These are phyloP conservation scores for Thraustochytrium striatum DNA, from an alignment of 352 stramenopile genomes.

Conservation along the genomic window DNA sequence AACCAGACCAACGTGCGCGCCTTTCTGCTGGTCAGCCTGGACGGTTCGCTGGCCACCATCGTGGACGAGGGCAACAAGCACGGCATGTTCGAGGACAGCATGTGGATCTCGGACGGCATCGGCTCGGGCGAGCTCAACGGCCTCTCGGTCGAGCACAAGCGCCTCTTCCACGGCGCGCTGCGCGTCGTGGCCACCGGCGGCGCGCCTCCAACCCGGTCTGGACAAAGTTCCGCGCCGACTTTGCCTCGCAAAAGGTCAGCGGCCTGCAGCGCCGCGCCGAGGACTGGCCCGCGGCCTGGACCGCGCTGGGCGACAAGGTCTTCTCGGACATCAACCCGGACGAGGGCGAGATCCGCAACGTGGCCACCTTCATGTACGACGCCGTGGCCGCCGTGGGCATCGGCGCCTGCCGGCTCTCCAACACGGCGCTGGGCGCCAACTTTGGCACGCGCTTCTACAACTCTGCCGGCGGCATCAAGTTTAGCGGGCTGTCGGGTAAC, in stretches of 20 bases:
- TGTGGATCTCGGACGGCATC: conserved; percentile 28
- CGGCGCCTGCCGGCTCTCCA: neutral
- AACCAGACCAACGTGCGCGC: neutral
- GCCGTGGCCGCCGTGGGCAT: neutral
- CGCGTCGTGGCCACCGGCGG: neutral
- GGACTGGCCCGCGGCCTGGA: neutral
- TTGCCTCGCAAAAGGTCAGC: too few species aligned
- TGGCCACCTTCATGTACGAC: neutral
- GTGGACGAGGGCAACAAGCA: neutral
- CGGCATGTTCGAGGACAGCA: conserved; percentile 25
- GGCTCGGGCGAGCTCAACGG: conserved; percentile 20
- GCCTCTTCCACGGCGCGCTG: neutral
- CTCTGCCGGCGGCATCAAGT: too few species aligned
- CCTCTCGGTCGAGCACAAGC: neutral
- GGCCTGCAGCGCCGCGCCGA: neutral
- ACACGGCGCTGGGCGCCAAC: neutral
- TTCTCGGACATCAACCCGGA: conserved; percentile 7
- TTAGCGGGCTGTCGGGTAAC: neutral
- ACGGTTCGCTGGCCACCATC: neutral
- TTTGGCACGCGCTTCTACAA: neutral
- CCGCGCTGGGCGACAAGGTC: conserved; percentile 13
- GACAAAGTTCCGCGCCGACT: neutral
- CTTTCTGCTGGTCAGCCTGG: conserved; percentile 8
- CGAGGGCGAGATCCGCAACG: neutral
- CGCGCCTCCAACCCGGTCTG: too few species aligned